Evolutionary conservation across 1,139 yeast genomes (phyloP), one percentile per base, ranked within the genome.

Genomic region (Yamadazyma atlantica): DNA sequence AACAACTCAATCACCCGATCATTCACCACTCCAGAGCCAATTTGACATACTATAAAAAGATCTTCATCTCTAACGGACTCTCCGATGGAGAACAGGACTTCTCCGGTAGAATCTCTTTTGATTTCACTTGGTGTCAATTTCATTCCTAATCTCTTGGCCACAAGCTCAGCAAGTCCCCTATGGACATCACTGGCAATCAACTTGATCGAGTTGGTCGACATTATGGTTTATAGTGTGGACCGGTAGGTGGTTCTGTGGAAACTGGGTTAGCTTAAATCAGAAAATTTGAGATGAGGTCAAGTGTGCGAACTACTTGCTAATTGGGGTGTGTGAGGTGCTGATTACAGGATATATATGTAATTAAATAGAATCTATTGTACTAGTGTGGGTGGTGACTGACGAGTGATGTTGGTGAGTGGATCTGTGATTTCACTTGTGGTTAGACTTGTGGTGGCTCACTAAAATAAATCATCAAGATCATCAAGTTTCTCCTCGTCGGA

Each of bases 51-150:
- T 36, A 83, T 80, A 52, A 78, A 83, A 29, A 92, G 95, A 58
- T 92, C 97, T 59, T 92, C 96, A 58, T 92, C 97, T 63, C 98
- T 80, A 32, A 92, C 95, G 25, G 95, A 85, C 25, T 81, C 90
- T 29, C 97, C 97, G 46, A 92, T 89, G 57, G 89, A 96, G 32
- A 94, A 96, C 32, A 95, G 86, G 1, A 97, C 92, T 60, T 83
- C 89, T 33, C 82, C 82, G 45, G 85, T 84, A 5, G 86, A 71
- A 50, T 82, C 85, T 56, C 85, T 76, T 46, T 81, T 80, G 35
- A 82, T 78, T 46, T 81, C 85, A 34, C 85, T 74, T 34, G 80
- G 78, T 15, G 88, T 76, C 33, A 83, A 64, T 32, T 76, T 76
- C 33, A 80, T 55, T 12, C 85, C 85, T 37, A 85, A 68, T 58